A percentile compares a stretch with the other conserved stretches of the same genome.
These are phyloP conservation scores for Fraxinus excelsior DNA, from an alignment of 257 asterid species.

Conservation along the genomic window DNA sequence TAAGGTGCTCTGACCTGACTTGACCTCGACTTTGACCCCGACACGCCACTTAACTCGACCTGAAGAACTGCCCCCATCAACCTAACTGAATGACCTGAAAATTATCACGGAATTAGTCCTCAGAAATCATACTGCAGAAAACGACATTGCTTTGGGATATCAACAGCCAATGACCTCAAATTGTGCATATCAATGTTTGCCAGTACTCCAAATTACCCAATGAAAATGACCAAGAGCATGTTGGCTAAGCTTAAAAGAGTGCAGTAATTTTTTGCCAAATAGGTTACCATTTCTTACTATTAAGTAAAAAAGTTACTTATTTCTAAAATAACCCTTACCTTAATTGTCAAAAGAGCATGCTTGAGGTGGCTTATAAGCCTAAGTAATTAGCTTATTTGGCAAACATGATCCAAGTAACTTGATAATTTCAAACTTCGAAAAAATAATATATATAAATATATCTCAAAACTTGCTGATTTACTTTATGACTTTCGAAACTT, in stretches of 20 bases:
- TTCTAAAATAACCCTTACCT: neutral
- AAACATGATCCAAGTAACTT: neutral
- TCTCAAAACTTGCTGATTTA: neutral
- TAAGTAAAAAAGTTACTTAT: neutral
- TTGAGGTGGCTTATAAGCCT: neutral
- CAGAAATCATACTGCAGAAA: neutral
- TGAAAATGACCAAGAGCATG: neutral
- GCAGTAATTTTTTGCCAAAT: neutral
- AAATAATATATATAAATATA: too few relatives aligned
- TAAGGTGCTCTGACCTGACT: slow-evolving; percentile 58
- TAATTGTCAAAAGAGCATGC: neutral
- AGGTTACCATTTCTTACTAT: neutral
- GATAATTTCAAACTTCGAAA: neutral
- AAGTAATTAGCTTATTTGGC: neutral
- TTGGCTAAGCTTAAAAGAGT: neutral
- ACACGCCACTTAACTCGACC: slow-evolving; percentile 25
- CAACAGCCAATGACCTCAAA: neutral
- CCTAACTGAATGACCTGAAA: slow-evolving; percentile 31
- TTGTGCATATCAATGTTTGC: neutral
- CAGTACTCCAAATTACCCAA: neutral
- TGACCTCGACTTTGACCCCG: slow-evolving; percentile 21
- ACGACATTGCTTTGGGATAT: neutral
- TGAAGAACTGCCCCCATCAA: slow-evolving; percentile 28
- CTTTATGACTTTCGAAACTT: neutral
- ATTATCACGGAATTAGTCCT: slow-evolving; percentile 13